Evolutionary conservation across 1,139 yeast genomes (phyloP), one percentile per base, ranked within the genome.

Genomic region (Hansenula anomala): DNA sequence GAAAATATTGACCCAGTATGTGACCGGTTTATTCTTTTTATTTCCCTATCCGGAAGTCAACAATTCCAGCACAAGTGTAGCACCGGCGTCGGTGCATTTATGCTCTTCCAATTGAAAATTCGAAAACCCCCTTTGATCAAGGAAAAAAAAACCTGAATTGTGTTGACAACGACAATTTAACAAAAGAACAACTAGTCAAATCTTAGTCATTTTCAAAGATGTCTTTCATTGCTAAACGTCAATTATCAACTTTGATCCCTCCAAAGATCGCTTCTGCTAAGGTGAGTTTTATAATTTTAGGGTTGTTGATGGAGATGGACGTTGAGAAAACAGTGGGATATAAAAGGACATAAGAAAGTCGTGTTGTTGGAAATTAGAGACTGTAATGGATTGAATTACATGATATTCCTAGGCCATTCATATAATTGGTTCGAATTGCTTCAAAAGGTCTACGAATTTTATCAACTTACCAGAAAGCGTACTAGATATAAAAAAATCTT

Each of bases 181-280:
- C n/a, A n/a, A n/a, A n/a, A n/a, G n/a, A n/a, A n/a, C n/a, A n/a
- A n/a, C n/a, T n/a, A n/a, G n/a, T n/a, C n/a, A n/a, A n/a, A n/a
- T n/a, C n/a, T n/a, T n/a, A n/a, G n/a, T n/a, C n/a, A n/a, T n/a
- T n/a, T n/a, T 3, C 30, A 25, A 52, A 34, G 51, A 85, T 86
- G 95, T 86, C 95, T 60, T 81, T 82, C 73, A 75, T 89, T 67
- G 74, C 79, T 63, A 89, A 86, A 82, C 90, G 97, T 73, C 85
- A 84, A 61, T 78, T 92, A 67, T 89, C 97, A 55, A 85, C 97
- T 60, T 78, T 92, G 72, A 89, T 92, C 62, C 98, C 98, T 59
- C 98, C 98, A 64, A 92, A 92, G 94, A 82, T 92, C 63, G 97
- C 96, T 45, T 89, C 97, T 49, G 94, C 96, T 42, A 77, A 81